A percentile compares a stretch with the other conserved stretches of the same genome.
Conservation (phyloP, 2,329 filamentous ascomycete species). For the Fusarium oligoseptatum region DNA sequence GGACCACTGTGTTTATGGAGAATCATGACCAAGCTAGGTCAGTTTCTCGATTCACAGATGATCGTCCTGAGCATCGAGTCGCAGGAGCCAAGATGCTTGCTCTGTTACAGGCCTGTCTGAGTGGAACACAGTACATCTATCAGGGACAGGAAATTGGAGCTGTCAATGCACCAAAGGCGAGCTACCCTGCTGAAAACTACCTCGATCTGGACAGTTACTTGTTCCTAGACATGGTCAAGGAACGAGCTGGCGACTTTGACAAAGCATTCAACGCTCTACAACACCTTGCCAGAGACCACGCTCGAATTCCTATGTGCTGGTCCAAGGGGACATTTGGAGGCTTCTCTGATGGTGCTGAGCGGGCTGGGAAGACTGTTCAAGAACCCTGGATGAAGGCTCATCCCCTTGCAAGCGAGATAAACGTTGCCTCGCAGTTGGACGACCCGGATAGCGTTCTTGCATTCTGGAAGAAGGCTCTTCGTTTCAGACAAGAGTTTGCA, state of each 20-base stretch:
- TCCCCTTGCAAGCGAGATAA: slow-evolving; percentile 57
- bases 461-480: slow-evolving; percentile 51
- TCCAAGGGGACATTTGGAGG: slow-evolving; percentile 50
- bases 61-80: slow-evolving; percentile 61
- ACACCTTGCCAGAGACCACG: slow-evolving; percentile 68
- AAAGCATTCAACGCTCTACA: slow-evolving; percentile 50
- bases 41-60: slow-evolving; percentile 67
- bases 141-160: slow-evolving; percentile 77
- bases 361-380: slow-evolving; percentile 42
- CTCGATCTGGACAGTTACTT: slow-evolving; percentile 64
- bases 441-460: slow-evolving; percentile 53
- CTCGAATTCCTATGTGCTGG: slow-evolving; percentile 78
- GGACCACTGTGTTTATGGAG: slow-evolving; percentile 75
- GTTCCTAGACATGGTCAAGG: slow-evolving; percentile 50
- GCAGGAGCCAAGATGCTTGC: slow-evolving; percentile 71
- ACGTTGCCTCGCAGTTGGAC: slow-evolving; percentile 67
- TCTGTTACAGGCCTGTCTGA: slow-evolving; percentile 63
- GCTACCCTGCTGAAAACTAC: slow-evolving; percentile 70
- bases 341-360: slow-evolving; percentile 54
- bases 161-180: slow-evolving; percentile 69
- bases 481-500: slow-evolving; percentile 49
- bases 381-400: slow-evolving; percentile 54
- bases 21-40: slow-evolving; percentile 75
- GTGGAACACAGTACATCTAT: slow-evolving; percentile 75
- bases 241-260: slow-evolving; percentile 51